Evolutionary conservation across 2,329 filamentous ascomycete genomes (phyloP), one percentile per base, ranked within the genome.

Genomic region (Fusarium duplospermum): DNA sequence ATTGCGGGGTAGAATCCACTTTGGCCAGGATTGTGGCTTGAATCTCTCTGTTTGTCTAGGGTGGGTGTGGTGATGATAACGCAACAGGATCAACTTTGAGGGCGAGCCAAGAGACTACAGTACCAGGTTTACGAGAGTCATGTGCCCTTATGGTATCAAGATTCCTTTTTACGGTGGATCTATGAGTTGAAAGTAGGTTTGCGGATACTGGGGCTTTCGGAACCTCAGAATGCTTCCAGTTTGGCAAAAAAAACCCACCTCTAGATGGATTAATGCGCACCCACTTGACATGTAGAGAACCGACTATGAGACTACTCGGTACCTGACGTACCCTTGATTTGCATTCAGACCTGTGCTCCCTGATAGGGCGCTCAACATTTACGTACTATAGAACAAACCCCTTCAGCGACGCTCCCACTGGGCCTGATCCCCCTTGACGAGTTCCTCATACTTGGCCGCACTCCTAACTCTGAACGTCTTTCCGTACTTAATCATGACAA

Each of bases 401-500:
- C 22, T 11, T 45, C 13, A 47, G 13, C 20, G n/a, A 1, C 20
- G 14, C n/a, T 47, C 58, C 58, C 58, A 63, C 13, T 63, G 31
- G 7, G 50, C 61, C 24, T 27, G 72, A 14, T 74, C 71, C 4
- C 45, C 47, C 16, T 52, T 40, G 0, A 74, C 75, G n/a, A 78
- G 35, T 24, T 70, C 58, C 33, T 54, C 57, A 20, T 75, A 78
- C 16, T 69, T 69, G 2, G 35, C 8, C 2, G 74, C 68, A 18
- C 70, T 78, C 31, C 61, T 69, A 11, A 67, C 56, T 4, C 81
- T 72, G 9, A 81, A 60, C 4, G 24, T 40, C 71, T 82, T 82
- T 1, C 88, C 88, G 67, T 81, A 89, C 72, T 82, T 86, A 13
- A 89, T 83, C 73, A 89, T 84, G 2, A 84, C 54, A 13, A 88